A percentile compares a stretch with the other conserved stretches of the same genome.
Evolutionary conservation across 1,139 yeast species (phyloP).

Genomic region (Pneumocystis sp.): DNA sequence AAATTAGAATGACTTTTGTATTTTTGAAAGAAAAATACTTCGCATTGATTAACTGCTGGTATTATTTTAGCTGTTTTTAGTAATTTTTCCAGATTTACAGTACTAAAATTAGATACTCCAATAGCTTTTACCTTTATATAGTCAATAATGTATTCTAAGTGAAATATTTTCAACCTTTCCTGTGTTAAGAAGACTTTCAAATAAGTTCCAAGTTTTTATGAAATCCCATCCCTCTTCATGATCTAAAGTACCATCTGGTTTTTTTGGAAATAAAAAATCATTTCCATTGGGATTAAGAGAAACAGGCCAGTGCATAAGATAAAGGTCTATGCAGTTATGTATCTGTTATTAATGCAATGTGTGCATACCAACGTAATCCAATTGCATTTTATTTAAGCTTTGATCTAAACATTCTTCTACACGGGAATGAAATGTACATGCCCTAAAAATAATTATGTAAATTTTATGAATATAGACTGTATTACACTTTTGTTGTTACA

Average conservation of each 20-base stretch:
- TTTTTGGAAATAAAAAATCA: constrained; percentile 29
- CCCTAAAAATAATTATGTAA: constrained; percentile 17
- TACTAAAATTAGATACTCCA: constrained; percentile 75
- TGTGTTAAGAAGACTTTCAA: constrained; percentile 44
- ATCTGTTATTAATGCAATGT: not conserved
- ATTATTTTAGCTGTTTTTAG: constrained; percentile 53
- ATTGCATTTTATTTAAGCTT: constrained; percentile 50
- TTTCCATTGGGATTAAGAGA: constrained; percentile 33
- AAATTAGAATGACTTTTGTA: not conserved
- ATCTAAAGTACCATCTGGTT: constrained; percentile 27
- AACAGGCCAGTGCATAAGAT: constrained; percentile 80
- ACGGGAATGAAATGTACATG: constrained; percentile 51
- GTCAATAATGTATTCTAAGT: not conserved
- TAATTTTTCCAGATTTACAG: constrained; percentile 59
- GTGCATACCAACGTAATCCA: constrained; percentile 43
- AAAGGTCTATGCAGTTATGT: constrained; percentile 36
- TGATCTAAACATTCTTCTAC: constrained; percentile 45
- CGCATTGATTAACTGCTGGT: constrained; percentile 77
- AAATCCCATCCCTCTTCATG: constrained; percentile 20
- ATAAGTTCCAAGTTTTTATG: constrained; percentile 51
- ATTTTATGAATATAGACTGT: not conserved
- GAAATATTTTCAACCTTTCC: constrained; percentile 35
- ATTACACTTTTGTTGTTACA: constrained; percentile 54
- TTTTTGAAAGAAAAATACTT: constrained; percentile 26
- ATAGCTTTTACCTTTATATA: constrained; percentile 29